These are phyloP conservation scores for Thermochaetoides dissita DNA, from an alignment of 2,329 filamentous ascomycete species.

Conservation along the genomic window DNA sequence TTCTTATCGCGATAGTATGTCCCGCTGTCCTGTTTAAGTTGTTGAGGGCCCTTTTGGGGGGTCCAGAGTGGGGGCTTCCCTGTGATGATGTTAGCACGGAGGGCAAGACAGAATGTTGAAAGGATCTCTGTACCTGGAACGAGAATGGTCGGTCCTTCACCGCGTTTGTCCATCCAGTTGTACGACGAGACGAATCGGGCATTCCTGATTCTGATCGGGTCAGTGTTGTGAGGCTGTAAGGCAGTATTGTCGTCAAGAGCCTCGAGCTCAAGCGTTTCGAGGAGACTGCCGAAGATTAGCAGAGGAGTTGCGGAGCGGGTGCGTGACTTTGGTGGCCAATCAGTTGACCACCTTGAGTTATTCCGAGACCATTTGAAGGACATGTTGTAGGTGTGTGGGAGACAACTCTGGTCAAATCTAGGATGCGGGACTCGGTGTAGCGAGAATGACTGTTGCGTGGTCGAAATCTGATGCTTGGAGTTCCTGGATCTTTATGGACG, in stretches of 20 bases:
- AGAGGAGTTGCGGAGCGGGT: conserved; percentile 2
- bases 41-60: conserved; percentile 21
- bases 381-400: not conserved
- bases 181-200: conserved; percentile 20
- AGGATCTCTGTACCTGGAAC: conserved; percentile 19
- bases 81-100: conserved; percentile 11
- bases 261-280: conserved; percentile 5
- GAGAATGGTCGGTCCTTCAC: conserved; percentile 15
- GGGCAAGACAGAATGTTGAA: not conserved
- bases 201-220: conserved; percentile 11
- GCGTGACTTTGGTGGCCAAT: not conserved
- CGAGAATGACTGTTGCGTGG: no score
- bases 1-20: conserved; percentile 41
- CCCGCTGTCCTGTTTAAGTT: conserved; percentile 31
- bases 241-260: conserved; percentile 9
- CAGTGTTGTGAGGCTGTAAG: conserved; percentile 6
- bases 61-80: conserved; percentile 38
- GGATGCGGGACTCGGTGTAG: no score
- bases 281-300: conserved; percentile 14
- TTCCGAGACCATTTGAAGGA: not conserved
- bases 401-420: no score
- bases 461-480: no score
- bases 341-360: no score
- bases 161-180: conserved; percentile 21
- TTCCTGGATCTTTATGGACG: no score